These are phyloP conservation scores for Erythrophleum ivorense DNA, from an alignment of 331 rosid genomes.

Conservation along the genomic window DNA sequence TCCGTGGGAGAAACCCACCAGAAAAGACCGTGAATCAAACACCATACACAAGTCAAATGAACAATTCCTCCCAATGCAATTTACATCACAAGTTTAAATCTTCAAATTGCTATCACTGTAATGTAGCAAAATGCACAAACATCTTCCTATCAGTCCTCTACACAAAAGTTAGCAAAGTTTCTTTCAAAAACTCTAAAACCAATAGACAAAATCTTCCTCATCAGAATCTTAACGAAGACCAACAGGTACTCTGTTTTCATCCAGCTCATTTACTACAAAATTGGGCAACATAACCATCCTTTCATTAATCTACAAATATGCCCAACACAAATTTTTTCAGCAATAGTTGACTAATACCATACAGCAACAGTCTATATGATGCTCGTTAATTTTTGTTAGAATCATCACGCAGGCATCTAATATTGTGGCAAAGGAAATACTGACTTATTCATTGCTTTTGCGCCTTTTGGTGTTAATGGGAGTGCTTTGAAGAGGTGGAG, in stretches of 20 bases:
- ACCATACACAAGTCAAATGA: background rate
- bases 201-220: background rate
- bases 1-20: background rate
- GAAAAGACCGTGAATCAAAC: background rate
- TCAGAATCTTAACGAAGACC: background rate
- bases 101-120: constrained; percentile 6
- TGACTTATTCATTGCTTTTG: background rate
- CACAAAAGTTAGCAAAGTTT: background rate
- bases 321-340: background rate
- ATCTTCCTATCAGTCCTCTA: background rate
- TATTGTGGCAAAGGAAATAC: background rate
- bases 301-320: background rate
- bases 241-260: background rate
- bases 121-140: background rate
- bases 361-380: background rate
- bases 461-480: background rate
- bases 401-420: background rate
- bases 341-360: background rate
- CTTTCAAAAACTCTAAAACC: background rate
- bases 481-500: background rate
- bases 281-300: no score
- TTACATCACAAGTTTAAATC: constrained; percentile 2
- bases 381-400: background rate
- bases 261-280: background rate
- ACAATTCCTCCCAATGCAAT: background rate